Conservation (phyloP, 164 flowering plant genomes). For the Chimonanthus salicifolius region DNA sequence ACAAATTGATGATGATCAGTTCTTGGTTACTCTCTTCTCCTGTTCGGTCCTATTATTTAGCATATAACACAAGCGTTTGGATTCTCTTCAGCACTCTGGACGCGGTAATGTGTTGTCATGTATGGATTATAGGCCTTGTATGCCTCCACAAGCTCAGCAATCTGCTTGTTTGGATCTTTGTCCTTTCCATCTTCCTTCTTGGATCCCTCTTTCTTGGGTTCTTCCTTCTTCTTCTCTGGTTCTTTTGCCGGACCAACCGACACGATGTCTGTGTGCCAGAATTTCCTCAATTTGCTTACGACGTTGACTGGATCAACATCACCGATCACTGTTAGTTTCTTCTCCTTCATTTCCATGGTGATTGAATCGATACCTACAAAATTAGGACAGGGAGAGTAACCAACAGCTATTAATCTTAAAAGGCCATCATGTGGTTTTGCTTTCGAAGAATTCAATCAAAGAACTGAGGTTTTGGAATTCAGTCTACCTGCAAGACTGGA, state of each 20-base stretch:
- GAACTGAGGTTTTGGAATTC: neutral
- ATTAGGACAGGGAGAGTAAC: neutral
- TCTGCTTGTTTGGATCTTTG: slow-evolving; percentile 26
- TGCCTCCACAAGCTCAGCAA: slow-evolving; percentile 38
- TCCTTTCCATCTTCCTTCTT: slow-evolving; percentile 19
- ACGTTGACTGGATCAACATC: slow-evolving; percentile 61
- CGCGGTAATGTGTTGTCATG: slow-evolving; percentile 45
- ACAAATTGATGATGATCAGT: too few relatives aligned
- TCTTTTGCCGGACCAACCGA: slow-evolving; percentile 57
- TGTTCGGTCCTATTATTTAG: slow-evolving; percentile 11
- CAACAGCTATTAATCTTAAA: neutral
- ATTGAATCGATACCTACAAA: slow-evolving; percentile 69
- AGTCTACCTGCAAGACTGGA: slow-evolving; percentile 56
- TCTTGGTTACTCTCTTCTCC: too few relatives aligned
- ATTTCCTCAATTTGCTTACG: slow-evolving; percentile 44
- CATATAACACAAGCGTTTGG: slow-evolving; percentile 81
- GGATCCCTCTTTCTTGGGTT: slow-evolving; percentile 13
- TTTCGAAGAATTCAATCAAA: neutral
- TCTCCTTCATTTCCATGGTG: slow-evolving; percentile 70
- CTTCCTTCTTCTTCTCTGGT: slow-evolving; percentile 37
- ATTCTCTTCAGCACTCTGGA: slow-evolving; percentile 69
- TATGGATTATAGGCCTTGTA: slow-evolving; percentile 62
- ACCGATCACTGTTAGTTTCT: slow-evolving; percentile 69
- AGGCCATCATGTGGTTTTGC: neutral
- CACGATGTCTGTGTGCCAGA: slow-evolving; percentile 42